Conservation (phyloP, 73 alveolate genomes). For the Effrenium voratum region DNA sequence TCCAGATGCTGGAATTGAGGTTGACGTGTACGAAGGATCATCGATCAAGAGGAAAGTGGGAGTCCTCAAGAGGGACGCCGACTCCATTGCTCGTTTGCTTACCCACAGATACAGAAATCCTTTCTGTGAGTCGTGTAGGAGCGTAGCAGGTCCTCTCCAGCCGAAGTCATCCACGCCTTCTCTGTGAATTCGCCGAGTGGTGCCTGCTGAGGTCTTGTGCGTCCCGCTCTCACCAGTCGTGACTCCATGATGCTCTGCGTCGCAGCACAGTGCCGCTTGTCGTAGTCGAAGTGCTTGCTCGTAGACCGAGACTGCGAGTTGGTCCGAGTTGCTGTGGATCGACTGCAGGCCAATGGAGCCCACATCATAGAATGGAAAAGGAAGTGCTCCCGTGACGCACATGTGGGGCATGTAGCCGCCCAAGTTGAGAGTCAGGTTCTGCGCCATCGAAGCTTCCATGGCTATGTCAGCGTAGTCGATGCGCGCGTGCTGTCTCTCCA, state of each 20-base stretch:
- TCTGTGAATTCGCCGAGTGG: not conserved
- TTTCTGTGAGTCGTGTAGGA: not conserved
- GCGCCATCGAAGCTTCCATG: not conserved
- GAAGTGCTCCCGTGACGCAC: not conserved
- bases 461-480: not conserved
- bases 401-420: conserved; percentile 1
- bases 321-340: not conserved
- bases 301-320: not conserved
- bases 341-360: not conserved
- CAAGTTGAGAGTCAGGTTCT: not conserved
- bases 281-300: not conserved
- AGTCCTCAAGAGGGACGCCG: no score
- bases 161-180: not conserved
- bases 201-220: not conserved
- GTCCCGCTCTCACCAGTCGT: not conserved
- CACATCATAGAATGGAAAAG: not conserved
- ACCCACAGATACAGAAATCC: no score
- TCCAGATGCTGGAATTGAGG: no score
- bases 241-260: not conserved
- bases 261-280: not conserved
- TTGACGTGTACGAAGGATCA: no score
- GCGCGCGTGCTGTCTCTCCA: not conserved
- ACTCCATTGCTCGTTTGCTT: no score
- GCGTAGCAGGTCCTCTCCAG: not conserved
- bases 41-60: no score